Conservation (phyloP, 2,329 filamentous ascomycete species). For the Diaporthe capsici region DNA sequence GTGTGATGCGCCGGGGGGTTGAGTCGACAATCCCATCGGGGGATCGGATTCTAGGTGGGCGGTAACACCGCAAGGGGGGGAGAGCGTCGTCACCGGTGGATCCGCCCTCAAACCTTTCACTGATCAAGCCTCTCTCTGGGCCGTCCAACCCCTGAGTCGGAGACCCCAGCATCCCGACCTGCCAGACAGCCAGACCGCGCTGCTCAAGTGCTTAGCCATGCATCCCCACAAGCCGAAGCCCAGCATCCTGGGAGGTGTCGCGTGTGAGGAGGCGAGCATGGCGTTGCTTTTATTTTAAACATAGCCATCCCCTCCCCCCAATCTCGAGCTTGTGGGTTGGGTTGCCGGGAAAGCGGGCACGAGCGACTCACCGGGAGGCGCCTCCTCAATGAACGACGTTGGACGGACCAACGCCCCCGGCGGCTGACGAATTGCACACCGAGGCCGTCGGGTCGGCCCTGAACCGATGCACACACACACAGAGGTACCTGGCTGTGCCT, state of each 20-base stretch:
- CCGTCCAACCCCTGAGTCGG: slow-evolving; percentile 19
- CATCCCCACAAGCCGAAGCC: slow-evolving; percentile 18
- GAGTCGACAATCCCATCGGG: neutral
- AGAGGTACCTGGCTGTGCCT: neutral
- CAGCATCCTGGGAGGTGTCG: slow-evolving; percentile 12
- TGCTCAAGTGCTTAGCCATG: slow-evolving; percentile 9
- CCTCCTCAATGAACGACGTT: slow-evolving; percentile 5
- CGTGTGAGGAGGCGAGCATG: neutral
- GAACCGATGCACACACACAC: no score
- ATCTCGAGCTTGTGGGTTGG: neutral
- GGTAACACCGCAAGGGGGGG: slow-evolving; percentile 16
- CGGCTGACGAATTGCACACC: slow-evolving; percentile 24
- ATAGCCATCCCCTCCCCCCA: neutral
- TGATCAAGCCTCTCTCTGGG: slow-evolving; percentile 12
- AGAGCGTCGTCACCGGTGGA: slow-evolving; percentile 36
- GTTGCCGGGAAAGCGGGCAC: no score
- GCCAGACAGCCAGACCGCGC: neutral
- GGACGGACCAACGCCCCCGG: neutral
- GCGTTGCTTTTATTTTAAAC: neutral
- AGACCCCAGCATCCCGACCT: slow-evolving; percentile 20
- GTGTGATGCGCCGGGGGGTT: neutral
- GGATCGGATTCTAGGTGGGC: slow-evolving; percentile 13
- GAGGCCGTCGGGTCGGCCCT: neutral
- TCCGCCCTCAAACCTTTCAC: slow-evolving; percentile 30
- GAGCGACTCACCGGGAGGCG: neutral